Percentiles rank a stretch among this genome's conserved stretches.
These are phyloP conservation scores for Lactarius vividus DNA, from an alignment of 768 basidiomycete genomes.

Conservation along the genomic window DNA sequence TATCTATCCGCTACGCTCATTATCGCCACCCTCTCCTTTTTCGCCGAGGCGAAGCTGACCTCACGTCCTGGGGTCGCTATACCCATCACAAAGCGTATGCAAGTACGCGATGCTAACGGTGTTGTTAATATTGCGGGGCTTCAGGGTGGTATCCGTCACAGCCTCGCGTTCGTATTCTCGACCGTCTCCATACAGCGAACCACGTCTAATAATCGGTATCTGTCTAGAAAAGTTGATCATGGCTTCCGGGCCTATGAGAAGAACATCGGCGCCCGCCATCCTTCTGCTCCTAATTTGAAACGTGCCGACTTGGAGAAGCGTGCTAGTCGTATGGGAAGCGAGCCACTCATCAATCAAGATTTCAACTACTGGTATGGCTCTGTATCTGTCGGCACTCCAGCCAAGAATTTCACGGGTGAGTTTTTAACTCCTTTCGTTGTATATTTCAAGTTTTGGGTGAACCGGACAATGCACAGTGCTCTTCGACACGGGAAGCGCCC, in stretches of 20 bases:
- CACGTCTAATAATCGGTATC: background rate
- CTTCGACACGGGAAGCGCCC: slow-evolving; percentile 38
- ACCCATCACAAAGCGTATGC: slow-evolving; percentile 6
- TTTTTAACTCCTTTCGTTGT: background rate
- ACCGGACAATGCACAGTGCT: slow-evolving; percentile 30
- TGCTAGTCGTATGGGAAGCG: background rate
- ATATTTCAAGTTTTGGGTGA: background rate
- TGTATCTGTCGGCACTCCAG: slow-evolving; percentile 19
- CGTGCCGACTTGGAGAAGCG: background rate
- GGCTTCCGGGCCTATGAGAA: slow-evolving; percentile 4
- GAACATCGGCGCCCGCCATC: background rate
- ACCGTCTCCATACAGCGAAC: background rate
- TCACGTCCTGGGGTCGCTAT: background rate
- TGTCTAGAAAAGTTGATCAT: background rate
- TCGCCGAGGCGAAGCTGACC: background rate
- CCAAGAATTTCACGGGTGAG: slow-evolving; percentile 5
- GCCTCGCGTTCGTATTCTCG: background rate
- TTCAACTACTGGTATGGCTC: slow-evolving; percentile 9
- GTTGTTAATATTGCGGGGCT: background rate
- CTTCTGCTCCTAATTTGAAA: background rate
- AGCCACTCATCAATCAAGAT: background rate
- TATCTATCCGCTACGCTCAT: background rate
- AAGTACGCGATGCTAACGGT: background rate
- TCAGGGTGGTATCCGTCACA: background rate
- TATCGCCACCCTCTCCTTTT: background rate